These are phyloP conservation scores for Isabelozyma gotoi DNA, from an alignment of 805 yeast species.

Conservation along the genomic window DNA sequence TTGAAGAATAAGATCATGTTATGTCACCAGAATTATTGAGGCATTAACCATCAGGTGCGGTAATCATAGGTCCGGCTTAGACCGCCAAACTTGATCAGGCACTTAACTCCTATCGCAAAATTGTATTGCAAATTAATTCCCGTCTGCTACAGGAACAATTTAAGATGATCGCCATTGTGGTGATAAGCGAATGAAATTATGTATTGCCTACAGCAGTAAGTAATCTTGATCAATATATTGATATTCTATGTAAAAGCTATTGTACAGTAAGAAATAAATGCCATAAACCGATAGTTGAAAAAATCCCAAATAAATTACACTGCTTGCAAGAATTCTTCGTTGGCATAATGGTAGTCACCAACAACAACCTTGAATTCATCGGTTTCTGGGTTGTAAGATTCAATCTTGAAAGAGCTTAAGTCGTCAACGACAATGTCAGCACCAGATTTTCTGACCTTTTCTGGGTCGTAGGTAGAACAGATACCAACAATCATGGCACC, in stretches of 20 bases:
- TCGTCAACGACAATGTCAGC: slow-evolving; percentile 82
- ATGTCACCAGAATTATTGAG: too few species aligned
- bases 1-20: too few species aligned
- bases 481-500: slow-evolving; percentile 83
- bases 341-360: slow-evolving; percentile 41
- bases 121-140: too few species aligned
- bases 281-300: background rate
- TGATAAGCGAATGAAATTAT: background rate
- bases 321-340: slow-evolving; percentile 37
- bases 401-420: slow-evolving; percentile 60
- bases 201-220: slow-evolving; percentile 2
- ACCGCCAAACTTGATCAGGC: too few species aligned
- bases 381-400: slow-evolving; percentile 47
- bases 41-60: too few species aligned
- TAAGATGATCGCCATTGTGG: too few species aligned
- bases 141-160: too few species aligned
- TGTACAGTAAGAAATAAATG: background rate
- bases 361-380: slow-evolving; percentile 45
- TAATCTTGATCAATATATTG: slow-evolving; percentile 1
- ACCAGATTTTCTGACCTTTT: slow-evolving; percentile 69
- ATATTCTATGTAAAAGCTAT: background rate
- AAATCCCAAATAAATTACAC: slow-evolving; percentile 1
- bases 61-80: too few species aligned
- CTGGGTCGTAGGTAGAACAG: slow-evolving; percentile 74
- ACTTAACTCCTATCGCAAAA: too few species aligned